Base-by-base conservation (phyloP, 164 flowering plant species). In the Annona squamosa region DNA sequence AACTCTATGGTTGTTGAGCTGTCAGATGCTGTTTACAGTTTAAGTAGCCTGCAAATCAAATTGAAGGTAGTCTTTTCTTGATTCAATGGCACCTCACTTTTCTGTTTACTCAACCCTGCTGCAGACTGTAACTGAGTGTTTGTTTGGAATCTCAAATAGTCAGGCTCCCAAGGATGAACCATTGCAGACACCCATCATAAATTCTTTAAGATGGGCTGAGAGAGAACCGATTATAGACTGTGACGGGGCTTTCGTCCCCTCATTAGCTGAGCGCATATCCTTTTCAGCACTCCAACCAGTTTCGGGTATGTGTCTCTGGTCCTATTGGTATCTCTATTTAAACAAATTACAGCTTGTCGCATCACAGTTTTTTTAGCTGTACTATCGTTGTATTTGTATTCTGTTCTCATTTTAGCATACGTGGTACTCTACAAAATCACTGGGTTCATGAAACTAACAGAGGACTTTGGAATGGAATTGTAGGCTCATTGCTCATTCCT, bases 271-370 rank as follows among this genome's bases (percentile, higher is more conserved):
- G 76, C 86, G 88, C 46, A 66, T 90, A 72, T 90, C 94, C 62
- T 88, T 90, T 78, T 85, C 83, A 56, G 91, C 88, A 41, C 74
- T 87, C 66, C 91, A 90, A 78, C 87, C 90, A 74, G 81, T 88
- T 73, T 78, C 90, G 63, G 91, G 94, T 76, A 84, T 75, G 64
- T 74, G 17, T 69, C 72, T 26, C 37, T 26, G 1, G 37, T 26
- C 37, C 37, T 26, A 26, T 26, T 26, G 37, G 37, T 26, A 26
- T 26, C 37, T 26, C 37, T 26, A 26, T 26, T 26, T 26, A 26
- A 26, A 26, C 37, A 26, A 26, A 26, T 26, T 26, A 26, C 37
- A 26, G 37, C 37, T 26, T 26, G 37, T 26, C 37, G 37, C 37
- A 26, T 26, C 37, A 26, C 37, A 26, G 37, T 26, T 26, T 26